Base-by-base conservation (phyloP, 345 rosid genomes). In the Gynandropsis gynandra region DNA sequence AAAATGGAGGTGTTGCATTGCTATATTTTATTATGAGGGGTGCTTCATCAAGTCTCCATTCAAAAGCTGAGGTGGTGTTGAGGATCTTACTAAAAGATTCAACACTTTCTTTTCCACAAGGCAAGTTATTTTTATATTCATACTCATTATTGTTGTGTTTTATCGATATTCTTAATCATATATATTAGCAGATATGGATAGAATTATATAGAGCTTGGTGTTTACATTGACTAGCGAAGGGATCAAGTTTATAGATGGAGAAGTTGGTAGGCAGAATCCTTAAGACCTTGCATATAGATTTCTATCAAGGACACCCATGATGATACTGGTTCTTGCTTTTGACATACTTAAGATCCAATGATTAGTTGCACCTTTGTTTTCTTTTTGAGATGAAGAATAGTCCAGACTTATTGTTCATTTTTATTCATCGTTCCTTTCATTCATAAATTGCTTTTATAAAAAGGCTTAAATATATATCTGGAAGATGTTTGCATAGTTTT, bases 11-110 rank as follows among this genome's bases (percentile, higher is more conserved):
- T 24, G 71, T 72, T 79, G 69, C 81, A 50, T 60, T 92, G 44
- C 72, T 92, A 56, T 79, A 61, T 66, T 66, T 82, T 78, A 68
- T 64, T 56, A 77, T 82, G 89, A 76, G 74, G 55, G 89, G 87
- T 68, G 69, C 71, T 48, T 65, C 68, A 38, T 68, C 72, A 38
- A 72, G 66, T 63, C 69, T 85, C 50, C 93, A 87, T 63, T 87
- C 96, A 50, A 78, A 66, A 70, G 90, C 88, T 45, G 73, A 69
- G 47, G 51, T 61, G 37, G 72, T 74, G 59, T 61, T 87, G 61
- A 53, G 53, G 52, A 56, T 78, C 52, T 64, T 85, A 75, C 58
- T 74, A 69, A 74, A 68, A 55, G 63, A 72, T 37, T 75, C 80
- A 33, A 63, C 77, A 42, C 68, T 76, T 44, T 45, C 70, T 14